Conservation (phyloP, 768 basidiomycete species). For the Inosperma sp. region DNA sequence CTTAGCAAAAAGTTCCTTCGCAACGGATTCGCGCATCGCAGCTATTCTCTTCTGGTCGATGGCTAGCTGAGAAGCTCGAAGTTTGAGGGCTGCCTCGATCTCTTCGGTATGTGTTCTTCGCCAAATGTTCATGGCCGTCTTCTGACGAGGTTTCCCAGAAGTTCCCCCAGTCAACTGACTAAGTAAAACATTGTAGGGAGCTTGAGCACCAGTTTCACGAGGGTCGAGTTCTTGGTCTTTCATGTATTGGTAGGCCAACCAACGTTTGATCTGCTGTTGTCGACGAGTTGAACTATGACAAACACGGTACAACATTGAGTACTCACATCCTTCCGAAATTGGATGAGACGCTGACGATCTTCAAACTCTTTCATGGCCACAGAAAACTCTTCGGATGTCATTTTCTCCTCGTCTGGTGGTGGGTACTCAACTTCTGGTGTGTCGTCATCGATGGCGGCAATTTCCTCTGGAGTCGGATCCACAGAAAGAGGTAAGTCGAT, state of each 20-base stretch:
- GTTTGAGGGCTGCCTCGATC: not conserved
- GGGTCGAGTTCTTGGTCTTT: conserved; percentile 9
- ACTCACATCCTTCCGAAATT: not conserved
- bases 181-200: conserved; percentile 6
- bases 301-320: not conserved
- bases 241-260: conserved; percentile 16
- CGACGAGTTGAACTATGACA: not conserved
- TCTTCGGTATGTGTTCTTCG: not conserved
- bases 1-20: not conserved
- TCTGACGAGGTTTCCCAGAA: conserved; percentile 1
- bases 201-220: conserved; percentile 5
- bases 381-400: not conserved
- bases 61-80: not conserved
- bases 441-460: conserved; percentile 8
- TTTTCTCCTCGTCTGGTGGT: not conserved
- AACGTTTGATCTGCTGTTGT: conserved; percentile 16
- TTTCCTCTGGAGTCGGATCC: conserved; percentile 5
- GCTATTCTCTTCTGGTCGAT: not conserved
- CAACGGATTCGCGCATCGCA: not conserved
- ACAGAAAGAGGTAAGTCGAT: conserved; percentile 2
- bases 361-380: not conserved
- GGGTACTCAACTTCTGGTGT: conserved; percentile 1
- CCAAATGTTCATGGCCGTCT: conserved; percentile 5
- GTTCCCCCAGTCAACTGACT: not conserved
- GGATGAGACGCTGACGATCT: not conserved